Percentiles rank a stretch among this genome's conserved stretches.
Evolutionary conservation across 2,329 filamentous ascomycete species (phyloP).

Genomic region (Colletotrichum filicis): DNA sequence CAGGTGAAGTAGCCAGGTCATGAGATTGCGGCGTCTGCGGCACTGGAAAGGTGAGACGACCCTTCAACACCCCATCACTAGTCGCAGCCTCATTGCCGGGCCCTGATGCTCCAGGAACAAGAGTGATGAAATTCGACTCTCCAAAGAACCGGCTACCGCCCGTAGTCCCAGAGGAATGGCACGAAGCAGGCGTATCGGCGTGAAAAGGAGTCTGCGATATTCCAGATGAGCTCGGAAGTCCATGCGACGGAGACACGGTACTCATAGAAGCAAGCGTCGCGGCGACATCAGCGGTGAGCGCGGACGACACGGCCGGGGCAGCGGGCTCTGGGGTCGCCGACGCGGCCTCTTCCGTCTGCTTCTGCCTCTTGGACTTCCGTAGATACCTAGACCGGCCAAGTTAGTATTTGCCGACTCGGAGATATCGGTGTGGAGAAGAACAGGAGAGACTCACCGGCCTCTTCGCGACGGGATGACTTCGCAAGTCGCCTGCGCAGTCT

Average conservation of each 20-base stretch:
- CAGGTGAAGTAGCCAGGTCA: conserved; percentile 12
- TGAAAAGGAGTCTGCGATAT: conserved; percentile 23
- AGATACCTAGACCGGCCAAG: conserved; percentile 27
- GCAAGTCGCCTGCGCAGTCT: conserved; percentile 30
- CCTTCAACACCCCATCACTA: conserved; percentile 18
- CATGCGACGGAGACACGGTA: conserved; percentile 25
- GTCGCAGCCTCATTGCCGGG: not conserved
- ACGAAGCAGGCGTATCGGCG: conserved; percentile 20
- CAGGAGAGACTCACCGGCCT: conserved; percentile 14
- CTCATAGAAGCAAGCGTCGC: conserved; percentile 22
- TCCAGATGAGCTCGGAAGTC: not conserved
- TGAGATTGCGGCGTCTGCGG: conserved; percentile 28
- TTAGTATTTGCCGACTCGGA: not conserved
- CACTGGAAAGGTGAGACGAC: conserved; percentile 35
- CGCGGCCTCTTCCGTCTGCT: not conserved
- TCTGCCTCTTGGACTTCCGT: conserved; percentile 30
- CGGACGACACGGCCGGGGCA: not conserved
- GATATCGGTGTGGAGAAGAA: not conserved
- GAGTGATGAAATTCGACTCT: conserved; percentile 51
- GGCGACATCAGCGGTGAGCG: conserved; percentile 15
- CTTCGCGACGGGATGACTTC: conserved; percentile 36
- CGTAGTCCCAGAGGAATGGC: conserved; percentile 5
- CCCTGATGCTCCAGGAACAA: conserved; percentile 37
- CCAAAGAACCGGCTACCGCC: conserved; percentile 46
- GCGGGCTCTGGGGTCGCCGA: conserved; percentile 10